Conservation (phyloP, 108 stramenopile genomes). For the Discostella stelligeroides region DNA sequence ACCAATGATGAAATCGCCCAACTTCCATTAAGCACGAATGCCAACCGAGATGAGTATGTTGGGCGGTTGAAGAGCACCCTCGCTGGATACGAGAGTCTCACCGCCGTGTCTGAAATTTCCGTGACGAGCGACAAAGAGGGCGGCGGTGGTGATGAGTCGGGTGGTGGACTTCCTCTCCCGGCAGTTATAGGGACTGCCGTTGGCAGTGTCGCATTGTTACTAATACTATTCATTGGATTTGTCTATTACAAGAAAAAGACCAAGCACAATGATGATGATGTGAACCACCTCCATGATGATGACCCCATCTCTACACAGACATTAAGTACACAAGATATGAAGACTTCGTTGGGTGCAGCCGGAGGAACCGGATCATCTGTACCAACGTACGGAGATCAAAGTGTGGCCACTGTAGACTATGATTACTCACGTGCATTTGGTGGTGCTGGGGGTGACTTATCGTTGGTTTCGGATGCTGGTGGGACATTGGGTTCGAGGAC, state of each 20-base stretch:
- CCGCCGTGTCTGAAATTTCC: slow-evolving; percentile 22
- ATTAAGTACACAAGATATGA: slow-evolving; percentile 17
- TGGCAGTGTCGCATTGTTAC: slow-evolving; percentile 52
- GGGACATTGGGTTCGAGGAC: slow-evolving; percentile 79
- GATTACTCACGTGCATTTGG: slow-evolving; percentile 89
- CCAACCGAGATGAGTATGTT: slow-evolving; percentile 17
- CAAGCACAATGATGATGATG: slow-evolving; percentile 25
- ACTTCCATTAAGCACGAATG: slow-evolving; percentile 16
- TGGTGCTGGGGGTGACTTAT: slow-evolving; percentile 65
- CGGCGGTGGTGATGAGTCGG: slow-evolving; percentile 1
- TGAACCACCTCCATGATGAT: slow-evolving; percentile 10
- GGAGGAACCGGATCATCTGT: slow-evolving; percentile 17
- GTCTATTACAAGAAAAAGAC: slow-evolving; percentile 25
- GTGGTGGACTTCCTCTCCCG: slow-evolving; percentile 6
- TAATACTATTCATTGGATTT: slow-evolving; percentile 34
- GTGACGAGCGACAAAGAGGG: slow-evolving; percentile 6
- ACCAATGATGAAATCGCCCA: slow-evolving; percentile 15
- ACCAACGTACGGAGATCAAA: slow-evolving; percentile 65
- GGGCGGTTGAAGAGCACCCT: slow-evolving; percentile 20
- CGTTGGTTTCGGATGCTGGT: slow-evolving; percentile 69
- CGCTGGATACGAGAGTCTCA: slow-evolving; percentile 33
- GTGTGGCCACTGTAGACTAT: slow-evolving; percentile 83
- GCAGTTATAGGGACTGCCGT: slow-evolving; percentile 68
- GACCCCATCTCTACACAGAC: slow-evolving; percentile 48
- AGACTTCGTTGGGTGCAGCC: slow-evolving; percentile 16